Evolutionary conservation across 768 basidiomycete species (phyloP), one percentile per base, ranked within the genome.

Genomic region (Leccinum subgranulosum): DNA sequence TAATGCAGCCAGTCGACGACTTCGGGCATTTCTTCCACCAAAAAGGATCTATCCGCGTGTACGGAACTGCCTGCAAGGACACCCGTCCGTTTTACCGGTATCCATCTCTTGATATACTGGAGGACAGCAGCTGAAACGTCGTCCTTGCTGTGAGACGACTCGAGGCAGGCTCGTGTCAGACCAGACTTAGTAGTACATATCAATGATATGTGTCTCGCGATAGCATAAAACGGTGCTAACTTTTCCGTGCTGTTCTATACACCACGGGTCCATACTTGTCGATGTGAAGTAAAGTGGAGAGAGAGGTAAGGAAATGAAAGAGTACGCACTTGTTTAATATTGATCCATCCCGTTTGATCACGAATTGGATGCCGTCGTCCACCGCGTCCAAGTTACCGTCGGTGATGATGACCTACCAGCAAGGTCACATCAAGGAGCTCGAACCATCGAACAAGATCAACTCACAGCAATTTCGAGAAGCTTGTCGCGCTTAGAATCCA

Each of bases 61-160:
- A 96, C 90, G 11, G 91, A 89, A 66, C 81, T 95, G 14, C 94
- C 94, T 6, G 94, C 92, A n/a, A 94, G 80, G 8, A 92, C 79
- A 2, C 81, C 92, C 6, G 73, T 76, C 36, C 79, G 75, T 57
- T 76, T 76, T 15, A 79, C 69, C 12, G 94, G 94, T 34, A 97
- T 77, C 92, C 94, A 93, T 67, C 81, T 84, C 73, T 89, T 85
- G 68, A 98, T 84, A 69, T 98, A 97, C 2, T 76, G 74, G 19
- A 93, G 74, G 4, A 95, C 86, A 19, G 78, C 70, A 21, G 78
- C 65, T 11, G 82, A 73, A 3, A 94, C 93, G 15, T 76, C 75
- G 25, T 84, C 82, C 47, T 75, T 81, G 2, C 83, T 76, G 65
- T 90, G 75, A 0, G 84, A 81, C 3, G 94, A 94, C 7, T 78